Evolutionary conservation across 2,329 filamentous ascomycete genomes (phyloP), one percentile per base, ranked within the genome.

Genomic region (Pseudogymnoascus sp.): DNA sequence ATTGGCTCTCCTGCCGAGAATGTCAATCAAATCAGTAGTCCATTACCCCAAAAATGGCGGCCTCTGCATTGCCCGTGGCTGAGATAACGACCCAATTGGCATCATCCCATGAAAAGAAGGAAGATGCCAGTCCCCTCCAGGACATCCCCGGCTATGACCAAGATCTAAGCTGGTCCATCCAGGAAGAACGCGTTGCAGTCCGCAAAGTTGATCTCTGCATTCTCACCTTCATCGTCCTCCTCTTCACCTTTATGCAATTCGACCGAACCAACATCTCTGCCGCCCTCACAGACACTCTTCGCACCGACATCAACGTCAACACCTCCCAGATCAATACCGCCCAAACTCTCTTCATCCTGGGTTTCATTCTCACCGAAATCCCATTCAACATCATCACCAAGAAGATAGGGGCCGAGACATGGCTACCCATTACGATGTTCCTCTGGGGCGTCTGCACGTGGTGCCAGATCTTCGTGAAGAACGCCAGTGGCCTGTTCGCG

Each of bases 41-140:
- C 19, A 16, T 33, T 11, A 19, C 2, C 8, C 7, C 2, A 33
- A 33, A 31, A 16, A 53, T 53, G 46, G 62, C 69, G 41, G 66
- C 67, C 31, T 74, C 75, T 59, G 73, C 73, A 5, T 64, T 76
- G 16, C 74, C 73, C 0, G 75, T 74, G 2, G 64, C 75, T 22
- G 69, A 73, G 6, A 76, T 75, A 72, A 75, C 73, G 14, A 75
- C 71, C 0, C 75, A 75, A 16, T 6, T 40, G 6, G 43, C 24
- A 8, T 31, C 46, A 3, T 28, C 46, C 4, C 38, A 28, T 4
- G 46, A 46, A 41, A 61, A 46, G 26, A 31, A n/a, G 2, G 19
- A 53, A 19, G 40, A 53, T 50, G 46, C 16, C 19, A 31, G 11
- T 53, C 22, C 16, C 24, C 37, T 26, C 31, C n/a, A 60, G 43